phyloP scores from a whole-genome alignment of 768 basidiomycete species.

The Boletales sp. region DNA sequence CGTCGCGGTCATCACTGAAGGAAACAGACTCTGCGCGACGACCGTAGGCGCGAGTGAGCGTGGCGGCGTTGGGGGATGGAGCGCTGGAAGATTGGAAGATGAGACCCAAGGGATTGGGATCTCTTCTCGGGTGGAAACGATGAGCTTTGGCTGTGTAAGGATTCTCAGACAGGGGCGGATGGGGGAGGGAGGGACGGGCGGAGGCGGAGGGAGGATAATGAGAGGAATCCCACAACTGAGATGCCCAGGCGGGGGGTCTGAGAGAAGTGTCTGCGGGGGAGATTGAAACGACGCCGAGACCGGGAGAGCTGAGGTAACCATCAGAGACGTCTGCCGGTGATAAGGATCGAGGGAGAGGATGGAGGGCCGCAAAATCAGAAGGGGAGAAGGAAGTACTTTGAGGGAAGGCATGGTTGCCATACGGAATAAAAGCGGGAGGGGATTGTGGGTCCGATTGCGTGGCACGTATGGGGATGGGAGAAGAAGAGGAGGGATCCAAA shows the following conservation, averaged over 20 bases:
- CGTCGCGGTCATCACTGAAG: conserved; percentile 60
- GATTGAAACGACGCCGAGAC: conserved; percentile 50
- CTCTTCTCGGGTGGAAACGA: conserved; percentile 38
- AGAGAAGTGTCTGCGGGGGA: conserved; percentile 61
- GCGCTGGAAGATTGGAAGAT: conserved; percentile 73
- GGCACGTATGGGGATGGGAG: conserved; percentile 62
- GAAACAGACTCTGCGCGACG: conserved; percentile 65
- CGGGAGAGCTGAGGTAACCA: conserved; percentile 38
- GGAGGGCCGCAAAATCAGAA: conserved; percentile 54
- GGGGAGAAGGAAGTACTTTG: conserved; percentile 57
- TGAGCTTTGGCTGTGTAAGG: conserved; percentile 40
- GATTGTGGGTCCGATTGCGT: conserved; percentile 40
- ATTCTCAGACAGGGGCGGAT: conserved; percentile 44
- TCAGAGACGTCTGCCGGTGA: conserved; percentile 56
- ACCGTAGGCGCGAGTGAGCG: conserved; percentile 57
- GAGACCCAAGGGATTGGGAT: conserved; percentile 42
- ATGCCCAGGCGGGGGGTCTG: conserved; percentile 60
- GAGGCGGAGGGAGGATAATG: conserved; percentile 43
- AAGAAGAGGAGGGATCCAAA: conserved; percentile 39
- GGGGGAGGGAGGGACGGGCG: conserved; percentile 37
- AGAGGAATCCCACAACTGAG: conserved; percentile 61
- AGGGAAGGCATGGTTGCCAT: conserved; percentile 45
- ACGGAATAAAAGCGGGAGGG: conserved; percentile 48
- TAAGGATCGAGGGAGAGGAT: conserved; percentile 58
- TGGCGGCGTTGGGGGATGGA: conserved; percentile 50